Evolutionary conservation across 495 filamentous ascomycete genomes (phyloP).

Genomic region (Viridothelium virens): DNA sequence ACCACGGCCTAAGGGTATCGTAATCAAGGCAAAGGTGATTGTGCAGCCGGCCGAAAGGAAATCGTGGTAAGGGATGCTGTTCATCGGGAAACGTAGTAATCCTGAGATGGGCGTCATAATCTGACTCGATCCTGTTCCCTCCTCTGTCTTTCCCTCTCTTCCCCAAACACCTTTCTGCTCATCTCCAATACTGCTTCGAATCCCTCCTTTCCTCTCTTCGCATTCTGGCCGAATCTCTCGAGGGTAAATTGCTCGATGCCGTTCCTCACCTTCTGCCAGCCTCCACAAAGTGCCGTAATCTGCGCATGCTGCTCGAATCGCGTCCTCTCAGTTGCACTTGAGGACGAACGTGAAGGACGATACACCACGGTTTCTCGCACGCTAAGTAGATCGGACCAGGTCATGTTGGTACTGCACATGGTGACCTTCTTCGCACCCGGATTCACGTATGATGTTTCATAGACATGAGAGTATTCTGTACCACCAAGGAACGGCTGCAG

Average conservation of each 20-base stretch:
- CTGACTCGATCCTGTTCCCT: conserved; percentile 13
- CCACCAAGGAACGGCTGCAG: conserved; percentile 69
- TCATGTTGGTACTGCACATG: conserved; percentile 88
- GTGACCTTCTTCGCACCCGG: conserved; percentile 73
- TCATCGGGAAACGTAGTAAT: not conserved
- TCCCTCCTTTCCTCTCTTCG: conserved; percentile 75
- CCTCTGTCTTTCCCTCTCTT: conserved; percentile 57
- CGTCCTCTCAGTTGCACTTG: conserved; percentile 45
- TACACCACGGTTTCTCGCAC: conserved; percentile 89
- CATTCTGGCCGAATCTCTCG: conserved; percentile 84
- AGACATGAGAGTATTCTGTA: conserved; percentile 71
- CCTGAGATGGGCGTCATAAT: not conserved
- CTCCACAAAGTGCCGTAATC: conserved; percentile 89
- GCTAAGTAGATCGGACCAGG: conserved; percentile 74
- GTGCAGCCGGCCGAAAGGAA: not conserved
- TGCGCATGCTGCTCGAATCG: conserved; percentile 78
- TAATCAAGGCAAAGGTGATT: not conserved
- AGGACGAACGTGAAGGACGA: conserved; percentile 45
- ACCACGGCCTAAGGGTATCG: not conserved
- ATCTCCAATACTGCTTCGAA: conserved; percentile 92
- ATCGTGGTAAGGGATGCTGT: not conserved
- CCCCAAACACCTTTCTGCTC: conserved; percentile 83
- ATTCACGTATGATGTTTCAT: conserved; percentile 93
- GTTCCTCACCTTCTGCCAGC: conserved; percentile 91
- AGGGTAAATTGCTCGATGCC: conserved; percentile 88